phyloP scores from a whole-genome alignment of 257 asterid species.

The Scutellaria barbata region DNA sequence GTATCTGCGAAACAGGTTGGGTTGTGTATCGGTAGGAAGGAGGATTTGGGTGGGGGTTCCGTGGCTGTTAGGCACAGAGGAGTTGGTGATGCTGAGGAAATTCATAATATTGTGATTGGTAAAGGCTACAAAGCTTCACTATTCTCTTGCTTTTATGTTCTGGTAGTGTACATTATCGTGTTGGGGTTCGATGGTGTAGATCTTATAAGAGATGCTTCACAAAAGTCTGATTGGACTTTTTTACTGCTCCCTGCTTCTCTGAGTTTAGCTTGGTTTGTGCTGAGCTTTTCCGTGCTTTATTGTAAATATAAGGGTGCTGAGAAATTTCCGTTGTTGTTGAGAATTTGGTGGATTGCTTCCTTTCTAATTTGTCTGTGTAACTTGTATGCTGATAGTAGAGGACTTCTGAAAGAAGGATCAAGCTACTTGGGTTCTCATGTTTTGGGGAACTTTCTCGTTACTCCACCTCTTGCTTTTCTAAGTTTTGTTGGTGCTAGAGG shows the following conservation, averaged over 20 bases:
- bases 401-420: slow-evolving; percentile 58
- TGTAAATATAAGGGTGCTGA: slow-evolving; percentile 54
- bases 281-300: slow-evolving; percentile 68
- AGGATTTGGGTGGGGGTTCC: slow-evolving; percentile 43
- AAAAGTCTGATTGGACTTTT: slow-evolving; percentile 56
- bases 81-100: slow-evolving; percentile 48
- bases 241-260: slow-evolving; percentile 63
- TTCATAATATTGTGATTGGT: slow-evolving; percentile 55
- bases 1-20: slow-evolving; percentile 68
- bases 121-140: slow-evolving; percentile 62
- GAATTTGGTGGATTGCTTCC: slow-evolving; percentile 87
- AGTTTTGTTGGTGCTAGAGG: slow-evolving; percentile 75
- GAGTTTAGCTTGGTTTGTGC: slow-evolving; percentile 72
- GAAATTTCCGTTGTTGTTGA: slow-evolving; percentile 61
- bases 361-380: slow-evolving; percentile 57
- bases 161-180: slow-evolving; percentile 63
- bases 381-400: slow-evolving; percentile 69
- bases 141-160: slow-evolving; percentile 68
- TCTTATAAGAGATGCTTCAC: slow-evolving; percentile 49
- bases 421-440: slow-evolving; percentile 67
- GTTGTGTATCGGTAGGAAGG: slow-evolving; percentile 70
- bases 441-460: slow-evolving; percentile 61
- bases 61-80: slow-evolving; percentile 41
- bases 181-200: slow-evolving; percentile 63
- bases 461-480: slow-evolving; percentile 76